A percentile compares a stretch with the other conserved stretches of the same genome.
These are phyloP conservation scores for Thermothelomyces thermophilus DNA, from an alignment of 2,329 filamentous ascomycete genomes.

Conservation along the genomic window DNA sequence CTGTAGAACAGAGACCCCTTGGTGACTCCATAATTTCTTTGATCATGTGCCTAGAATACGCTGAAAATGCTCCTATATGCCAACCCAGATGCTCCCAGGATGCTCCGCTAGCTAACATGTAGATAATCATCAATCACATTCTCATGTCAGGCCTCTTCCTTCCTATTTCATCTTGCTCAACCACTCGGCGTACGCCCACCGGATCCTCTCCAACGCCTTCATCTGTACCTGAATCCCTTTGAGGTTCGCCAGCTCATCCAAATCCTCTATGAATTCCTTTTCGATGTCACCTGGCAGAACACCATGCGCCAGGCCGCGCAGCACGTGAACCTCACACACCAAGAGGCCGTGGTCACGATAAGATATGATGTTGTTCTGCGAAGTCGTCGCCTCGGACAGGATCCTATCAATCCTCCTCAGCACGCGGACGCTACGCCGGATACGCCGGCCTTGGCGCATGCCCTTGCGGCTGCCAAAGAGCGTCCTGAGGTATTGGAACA, in stretches of 20 bases:
- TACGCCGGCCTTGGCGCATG: constrained; percentile 55
- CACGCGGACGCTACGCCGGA: constrained; percentile 66
- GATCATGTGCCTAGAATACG: not conserved
- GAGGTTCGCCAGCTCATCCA: constrained; percentile 78
- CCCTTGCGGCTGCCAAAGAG: constrained; percentile 66
- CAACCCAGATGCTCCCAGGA: not conserved
- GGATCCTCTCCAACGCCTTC: constrained; percentile 72
- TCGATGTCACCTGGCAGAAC: constrained; percentile 69
- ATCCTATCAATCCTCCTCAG: constrained; percentile 85
- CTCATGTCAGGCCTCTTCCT: too few species aligned
- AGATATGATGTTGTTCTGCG: constrained; percentile 66
- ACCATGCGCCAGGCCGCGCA: constrained; percentile 61
- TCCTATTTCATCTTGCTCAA: constrained; percentile 31
- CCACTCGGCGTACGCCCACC: constrained; percentile 87
- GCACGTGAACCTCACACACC: constrained; percentile 79
- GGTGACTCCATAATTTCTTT: not conserved
- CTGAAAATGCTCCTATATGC: not conserved
- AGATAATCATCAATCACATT: too few species aligned
- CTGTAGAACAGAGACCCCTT: not conserved
- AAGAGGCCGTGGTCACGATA: constrained; percentile 92
- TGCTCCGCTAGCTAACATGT: constrained; percentile 1
- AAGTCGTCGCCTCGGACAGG: constrained; percentile 60
- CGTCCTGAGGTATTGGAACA: constrained; percentile 63
- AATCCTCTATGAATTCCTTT: constrained; percentile 81
- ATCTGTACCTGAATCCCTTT: constrained; percentile 72